These are phyloP conservation scores for Cytidiella melzeri DNA, from an alignment of 768 basidiomycete species.

Conservation along the genomic window DNA sequence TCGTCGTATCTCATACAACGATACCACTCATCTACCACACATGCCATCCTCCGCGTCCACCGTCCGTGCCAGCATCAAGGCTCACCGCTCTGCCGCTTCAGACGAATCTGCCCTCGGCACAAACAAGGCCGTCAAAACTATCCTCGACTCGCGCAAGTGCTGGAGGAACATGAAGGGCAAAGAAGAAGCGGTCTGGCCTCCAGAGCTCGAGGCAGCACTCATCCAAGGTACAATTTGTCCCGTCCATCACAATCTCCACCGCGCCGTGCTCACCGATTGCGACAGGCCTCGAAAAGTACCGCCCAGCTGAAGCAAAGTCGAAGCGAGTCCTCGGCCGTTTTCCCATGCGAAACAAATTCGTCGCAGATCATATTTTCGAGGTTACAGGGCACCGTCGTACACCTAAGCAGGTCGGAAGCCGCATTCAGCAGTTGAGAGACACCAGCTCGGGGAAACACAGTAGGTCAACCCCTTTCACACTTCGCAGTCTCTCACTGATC, in stretches of 20 bases:
- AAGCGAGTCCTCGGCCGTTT: constrained; percentile 69
- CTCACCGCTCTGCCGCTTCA: constrained; percentile 5
- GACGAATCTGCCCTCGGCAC: constrained; percentile 21
- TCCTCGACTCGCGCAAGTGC: constrained; percentile 63
- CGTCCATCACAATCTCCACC: not conserved
- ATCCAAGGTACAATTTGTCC: constrained; percentile 50
- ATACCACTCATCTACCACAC: not conserved
- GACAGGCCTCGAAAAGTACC: constrained; percentile 63
- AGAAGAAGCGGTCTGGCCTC: constrained; percentile 76
- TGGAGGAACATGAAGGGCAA: constrained; percentile 68
- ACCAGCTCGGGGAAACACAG: constrained; percentile 66
- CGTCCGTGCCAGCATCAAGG: not conserved
- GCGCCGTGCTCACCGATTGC: not conserved
- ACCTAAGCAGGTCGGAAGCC: constrained; percentile 76
- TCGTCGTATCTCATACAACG: not conserved
- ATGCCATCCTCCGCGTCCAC: not conserved
- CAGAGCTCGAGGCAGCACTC: constrained; percentile 69
- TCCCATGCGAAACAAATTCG: constrained; percentile 75
- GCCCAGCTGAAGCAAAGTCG: constrained; percentile 67
- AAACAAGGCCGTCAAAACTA: constrained; percentile 55
- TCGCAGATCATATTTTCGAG: constrained; percentile 68
- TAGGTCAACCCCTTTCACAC: constrained; percentile 33
- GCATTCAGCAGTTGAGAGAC: constrained; percentile 72
- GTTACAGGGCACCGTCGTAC: constrained; percentile 66
- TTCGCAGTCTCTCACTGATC: constrained; percentile 10